Conservation (phyloP, 2,329 filamentous ascomycete genomes). For the Hymenoscyphus fraxineus region DNA sequence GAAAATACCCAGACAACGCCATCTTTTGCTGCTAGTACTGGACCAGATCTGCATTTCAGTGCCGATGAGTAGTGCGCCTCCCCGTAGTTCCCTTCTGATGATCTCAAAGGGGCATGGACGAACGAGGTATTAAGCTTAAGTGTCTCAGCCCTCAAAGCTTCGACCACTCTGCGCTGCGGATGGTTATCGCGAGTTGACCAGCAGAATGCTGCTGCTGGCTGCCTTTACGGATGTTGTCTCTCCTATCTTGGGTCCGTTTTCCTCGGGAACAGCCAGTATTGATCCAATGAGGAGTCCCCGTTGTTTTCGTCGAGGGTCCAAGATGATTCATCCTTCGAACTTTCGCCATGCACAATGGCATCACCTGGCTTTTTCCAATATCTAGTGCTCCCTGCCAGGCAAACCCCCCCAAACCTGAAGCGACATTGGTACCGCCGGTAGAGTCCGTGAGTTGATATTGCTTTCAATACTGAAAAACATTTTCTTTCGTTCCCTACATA, state of each 20-base stretch:
- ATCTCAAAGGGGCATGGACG: slow-evolving; percentile 10
- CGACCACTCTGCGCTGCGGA: slow-evolving; percentile 6
- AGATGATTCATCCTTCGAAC: neutral
- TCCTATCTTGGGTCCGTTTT: neutral
- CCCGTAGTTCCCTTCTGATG: slow-evolving; percentile 4
- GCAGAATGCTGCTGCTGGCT: neutral
- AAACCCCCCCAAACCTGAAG: neutral
- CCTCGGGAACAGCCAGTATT: neutral
- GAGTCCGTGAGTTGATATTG: neutral
- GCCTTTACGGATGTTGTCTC: slow-evolving; percentile 1
- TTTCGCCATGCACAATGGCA: slow-evolving; percentile 13
- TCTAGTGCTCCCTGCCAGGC: neutral
- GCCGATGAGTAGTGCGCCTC: neutral
- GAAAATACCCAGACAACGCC: slow-evolving; percentile 8
- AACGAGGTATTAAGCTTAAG: slow-evolving; percentile 10
- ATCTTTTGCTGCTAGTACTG: neutral
- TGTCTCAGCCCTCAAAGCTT: slow-evolving; percentile 11
- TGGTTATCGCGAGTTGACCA: slow-evolving; percentile 12
- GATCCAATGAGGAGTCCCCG: slow-evolving; percentile 6
- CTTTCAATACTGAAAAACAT: neutral
- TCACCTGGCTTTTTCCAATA: slow-evolving; percentile 8
- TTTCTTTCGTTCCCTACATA: neutral
- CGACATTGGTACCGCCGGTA: neutral
- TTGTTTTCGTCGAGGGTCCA: slow-evolving; percentile 11
- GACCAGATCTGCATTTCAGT: neutral